A percentile compares a stretch with the other conserved stretches of the same genome.
phyloP scores from a whole-genome alignment of 2,329 filamentous ascomycete species.

The Samsoniella hepiali region DNA sequence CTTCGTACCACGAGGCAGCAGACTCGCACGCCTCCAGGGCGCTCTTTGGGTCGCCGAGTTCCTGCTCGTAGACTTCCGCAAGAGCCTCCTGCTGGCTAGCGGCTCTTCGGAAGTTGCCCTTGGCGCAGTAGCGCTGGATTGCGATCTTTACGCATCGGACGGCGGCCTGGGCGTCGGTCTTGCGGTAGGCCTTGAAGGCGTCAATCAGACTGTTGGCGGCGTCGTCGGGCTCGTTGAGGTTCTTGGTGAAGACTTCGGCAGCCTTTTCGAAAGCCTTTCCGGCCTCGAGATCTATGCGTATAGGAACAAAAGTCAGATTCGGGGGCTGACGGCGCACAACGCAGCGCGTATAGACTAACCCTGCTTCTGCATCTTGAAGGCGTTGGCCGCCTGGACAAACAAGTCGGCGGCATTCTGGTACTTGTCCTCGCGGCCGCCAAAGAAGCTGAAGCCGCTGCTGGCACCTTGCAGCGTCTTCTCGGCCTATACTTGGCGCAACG shows the following conservation, averaged over 20 bases:
- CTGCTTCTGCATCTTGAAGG: constrained; percentile 82
- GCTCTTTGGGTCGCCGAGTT: constrained; percentile 72
- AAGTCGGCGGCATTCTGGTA: constrained; percentile 85
- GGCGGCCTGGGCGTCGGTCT: constrained; percentile 78
- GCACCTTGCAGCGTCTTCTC: constrained; percentile 77
- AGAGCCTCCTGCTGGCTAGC: constrained; percentile 88
- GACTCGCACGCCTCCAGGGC: constrained; percentile 82
- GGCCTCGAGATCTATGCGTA: constrained; percentile 68
- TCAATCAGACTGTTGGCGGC: constrained; percentile 84
- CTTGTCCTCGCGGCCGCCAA: constrained; percentile 83
- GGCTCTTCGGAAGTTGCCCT: constrained; percentile 87
- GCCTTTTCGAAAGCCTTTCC: constrained; percentile 84
- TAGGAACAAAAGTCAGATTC: neutral
- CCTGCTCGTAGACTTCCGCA: constrained; percentile 80
- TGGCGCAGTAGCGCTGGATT: constrained; percentile 80
- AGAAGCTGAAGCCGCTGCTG: constrained; percentile 80
- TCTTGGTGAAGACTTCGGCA: constrained; percentile 72
- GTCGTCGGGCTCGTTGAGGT: constrained; percentile 88
- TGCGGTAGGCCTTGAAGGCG: constrained; percentile 93
- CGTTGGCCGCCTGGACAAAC: constrained; percentile 85
- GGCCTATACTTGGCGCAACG: constrained; percentile 55
- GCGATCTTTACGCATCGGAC: constrained; percentile 75
- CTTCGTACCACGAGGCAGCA: constrained; percentile 85
- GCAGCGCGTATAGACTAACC: constrained; percentile 48
- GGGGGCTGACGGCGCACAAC: neutral